phyloP scores from a whole-genome alignment of 495 filamentous ascomycete genomes.

The Lasiosphaeria ovina region DNA sequence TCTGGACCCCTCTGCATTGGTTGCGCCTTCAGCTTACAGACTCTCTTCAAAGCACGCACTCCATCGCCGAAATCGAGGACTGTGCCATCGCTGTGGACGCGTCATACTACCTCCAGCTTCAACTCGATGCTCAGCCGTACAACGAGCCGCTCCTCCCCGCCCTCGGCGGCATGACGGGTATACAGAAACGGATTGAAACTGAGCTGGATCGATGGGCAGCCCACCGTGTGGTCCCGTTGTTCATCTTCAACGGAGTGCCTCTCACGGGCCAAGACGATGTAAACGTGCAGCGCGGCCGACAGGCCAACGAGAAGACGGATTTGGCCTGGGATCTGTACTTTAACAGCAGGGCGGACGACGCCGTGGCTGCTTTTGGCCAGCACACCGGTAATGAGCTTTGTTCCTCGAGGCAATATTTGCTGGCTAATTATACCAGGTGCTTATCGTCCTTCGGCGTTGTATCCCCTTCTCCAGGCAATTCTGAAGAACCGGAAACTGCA shows the following conservation, averaged over 20 bases:
- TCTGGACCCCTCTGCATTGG: background rate
- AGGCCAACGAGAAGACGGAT: slow-evolving; percentile 50
- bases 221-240: slow-evolving; percentile 65
- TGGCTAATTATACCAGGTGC: slow-evolving; percentile 46
- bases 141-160: slow-evolving; percentile 87
- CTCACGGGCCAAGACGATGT: slow-evolving; percentile 66
- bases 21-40: slow-evolving; percentile 8
- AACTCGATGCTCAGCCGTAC: slow-evolving; percentile 63
- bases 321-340: slow-evolving; percentile 86
- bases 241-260: slow-evolving; percentile 86
- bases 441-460: slow-evolving; percentile 60
- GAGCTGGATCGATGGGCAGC: slow-evolving; percentile 69
- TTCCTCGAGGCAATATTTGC: background rate
- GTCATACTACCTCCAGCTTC: slow-evolving; percentile 75
- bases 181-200: slow-evolving; percentile 63
- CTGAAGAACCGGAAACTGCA: slow-evolving; percentile 66
- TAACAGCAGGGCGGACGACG: slow-evolving; percentile 69
- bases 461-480: slow-evolving; percentile 70
- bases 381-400: slow-evolving; percentile 60
- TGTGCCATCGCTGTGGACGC: slow-evolving; percentile 83
- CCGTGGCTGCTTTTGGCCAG: slow-evolving; percentile 74
- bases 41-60: slow-evolving; percentile 28
- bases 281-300: slow-evolving; percentile 42
- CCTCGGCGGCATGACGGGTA: slow-evolving; percentile 84
- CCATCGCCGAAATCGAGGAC: slow-evolving; percentile 57